These are phyloP conservation scores for Leishmania guyanensis DNA, from an alignment of 208 protist genomes.

Conservation along the genomic window DNA sequence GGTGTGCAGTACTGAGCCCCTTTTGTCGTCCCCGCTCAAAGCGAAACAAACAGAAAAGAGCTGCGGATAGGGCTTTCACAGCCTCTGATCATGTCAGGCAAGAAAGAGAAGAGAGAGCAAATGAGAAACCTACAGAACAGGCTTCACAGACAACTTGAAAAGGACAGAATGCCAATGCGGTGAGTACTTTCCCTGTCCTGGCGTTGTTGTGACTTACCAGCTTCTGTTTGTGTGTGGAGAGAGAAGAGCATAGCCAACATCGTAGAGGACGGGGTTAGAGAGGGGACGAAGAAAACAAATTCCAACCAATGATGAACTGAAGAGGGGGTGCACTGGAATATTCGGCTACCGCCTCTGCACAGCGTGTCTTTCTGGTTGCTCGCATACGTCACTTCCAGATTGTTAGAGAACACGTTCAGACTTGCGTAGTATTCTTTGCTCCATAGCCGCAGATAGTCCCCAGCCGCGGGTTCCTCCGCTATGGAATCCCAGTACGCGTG, in stretches of 20 bases:
- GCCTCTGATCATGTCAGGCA: background rate
- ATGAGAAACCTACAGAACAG: background rate
- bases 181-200: background rate
- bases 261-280: too few species aligned
- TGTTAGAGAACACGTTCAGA: background rate
- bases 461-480: constrained; percentile 12
- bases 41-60: too few species aligned
- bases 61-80: too few species aligned
- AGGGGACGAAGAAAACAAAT: too few species aligned
- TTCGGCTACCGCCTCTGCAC: too few species aligned
- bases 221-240: too few species aligned
- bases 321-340: too few species aligned
- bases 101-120: background rate
- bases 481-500: constrained; percentile 67
- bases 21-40: background rate
- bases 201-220: background rate
- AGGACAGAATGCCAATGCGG: background rate
- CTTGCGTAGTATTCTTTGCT: background rate
- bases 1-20: background rate
- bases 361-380: background rate
- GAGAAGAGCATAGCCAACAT: too few species aligned
- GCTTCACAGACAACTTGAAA: background rate
- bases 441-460: background rate
- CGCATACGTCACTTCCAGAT: background rate
- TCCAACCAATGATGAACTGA: too few species aligned